Evolutionary conservation across 164 flowering plant species (phyloP).

Genomic region (Kalanchoe fedtschenkoi): DNA sequence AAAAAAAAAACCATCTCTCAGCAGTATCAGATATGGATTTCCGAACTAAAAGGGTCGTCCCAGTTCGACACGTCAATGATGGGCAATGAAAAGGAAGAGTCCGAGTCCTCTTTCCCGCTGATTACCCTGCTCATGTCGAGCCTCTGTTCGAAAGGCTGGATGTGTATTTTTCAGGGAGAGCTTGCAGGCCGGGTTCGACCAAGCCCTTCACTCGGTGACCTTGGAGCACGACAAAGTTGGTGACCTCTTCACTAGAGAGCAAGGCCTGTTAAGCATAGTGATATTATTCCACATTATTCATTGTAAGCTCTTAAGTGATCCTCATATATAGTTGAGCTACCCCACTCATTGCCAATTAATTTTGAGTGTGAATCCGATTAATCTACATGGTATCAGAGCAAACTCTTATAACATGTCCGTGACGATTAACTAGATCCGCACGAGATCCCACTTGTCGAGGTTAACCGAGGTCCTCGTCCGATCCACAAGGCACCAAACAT

Average conservation of each 20-base stretch:
- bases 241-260: not conserved
- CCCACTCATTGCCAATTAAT: too few species aligned
- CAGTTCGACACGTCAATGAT: conserved; percentile 17
- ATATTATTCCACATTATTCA: too few species aligned
- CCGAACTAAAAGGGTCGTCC: conserved; percentile 12
- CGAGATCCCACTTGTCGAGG: too few species aligned
- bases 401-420: too few species aligned
- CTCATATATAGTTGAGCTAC: too few species aligned
- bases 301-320: too few species aligned
- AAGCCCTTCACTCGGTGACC: conserved; percentile 21
- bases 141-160: conserved; percentile 16
- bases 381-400: too few species aligned
- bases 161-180: conserved; percentile 14
- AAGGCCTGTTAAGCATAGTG: too few species aligned
- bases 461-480: too few species aligned
- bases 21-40: conserved; percentile 20
- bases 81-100: conserved; percentile 22
- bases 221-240: conserved; percentile 14
- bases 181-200: not conserved
- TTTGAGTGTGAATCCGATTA: too few species aligned
- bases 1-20: conserved; percentile 18
- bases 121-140: not conserved
- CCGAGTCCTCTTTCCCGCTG: conserved; percentile 4
- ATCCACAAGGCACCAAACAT: too few species aligned
- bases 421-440: too few species aligned